Percentiles rank a stretch among this genome's conserved stretches.
These are phyloP conservation scores for Trichoderma erinaceum DNA, from an alignment of 495 filamentous ascomycete genomes.

Conservation along the genomic window DNA sequence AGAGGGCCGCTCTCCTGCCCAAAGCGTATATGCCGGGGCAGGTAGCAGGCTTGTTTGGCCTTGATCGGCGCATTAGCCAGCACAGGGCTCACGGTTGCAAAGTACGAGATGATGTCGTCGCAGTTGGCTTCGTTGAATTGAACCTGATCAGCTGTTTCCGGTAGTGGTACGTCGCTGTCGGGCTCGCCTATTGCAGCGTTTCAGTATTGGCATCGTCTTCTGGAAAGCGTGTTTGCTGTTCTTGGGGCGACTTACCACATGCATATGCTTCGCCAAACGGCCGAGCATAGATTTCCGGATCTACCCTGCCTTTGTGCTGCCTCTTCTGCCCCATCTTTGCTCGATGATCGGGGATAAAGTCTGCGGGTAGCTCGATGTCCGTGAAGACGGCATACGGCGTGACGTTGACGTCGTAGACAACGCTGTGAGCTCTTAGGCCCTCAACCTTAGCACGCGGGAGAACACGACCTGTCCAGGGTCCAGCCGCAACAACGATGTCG, in stretches of 20 bases:
- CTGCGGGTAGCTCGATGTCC: conserved; percentile 67
- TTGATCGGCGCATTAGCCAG: conserved; percentile 71
- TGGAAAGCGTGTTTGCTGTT: not conserved
- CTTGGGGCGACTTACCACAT: conserved; percentile 45
- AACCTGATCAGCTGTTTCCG: conserved; percentile 69
- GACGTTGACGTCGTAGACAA: conserved; percentile 75
- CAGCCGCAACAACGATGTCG: conserved; percentile 76
- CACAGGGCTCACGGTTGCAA: conserved; percentile 67
- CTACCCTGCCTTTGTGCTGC: conserved; percentile 54
- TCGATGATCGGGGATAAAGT: conserved; percentile 43
- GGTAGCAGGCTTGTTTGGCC: conserved; percentile 86
- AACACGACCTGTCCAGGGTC: conserved; percentile 78
- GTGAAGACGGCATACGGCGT: conserved; percentile 89
- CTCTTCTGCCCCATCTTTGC: conserved; percentile 43
- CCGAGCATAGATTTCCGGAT: conserved; percentile 90
- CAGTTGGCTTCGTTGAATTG: conserved; percentile 69
- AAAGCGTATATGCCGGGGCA: conserved; percentile 64
- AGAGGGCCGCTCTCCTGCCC: conserved; percentile 60
- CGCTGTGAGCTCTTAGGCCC: conserved; percentile 80
- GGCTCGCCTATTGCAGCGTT: conserved; percentile 59
- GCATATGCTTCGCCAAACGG: conserved; percentile 87
- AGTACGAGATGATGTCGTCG: conserved; percentile 82
- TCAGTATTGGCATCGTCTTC: not conserved
- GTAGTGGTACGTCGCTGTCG: conserved; percentile 68
- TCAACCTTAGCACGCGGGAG: conserved; percentile 72